phyloP scores from a whole-genome alignment of 202 grass and related monocot genomes.

The Bolboschoenoplectus hybrid region DNA sequence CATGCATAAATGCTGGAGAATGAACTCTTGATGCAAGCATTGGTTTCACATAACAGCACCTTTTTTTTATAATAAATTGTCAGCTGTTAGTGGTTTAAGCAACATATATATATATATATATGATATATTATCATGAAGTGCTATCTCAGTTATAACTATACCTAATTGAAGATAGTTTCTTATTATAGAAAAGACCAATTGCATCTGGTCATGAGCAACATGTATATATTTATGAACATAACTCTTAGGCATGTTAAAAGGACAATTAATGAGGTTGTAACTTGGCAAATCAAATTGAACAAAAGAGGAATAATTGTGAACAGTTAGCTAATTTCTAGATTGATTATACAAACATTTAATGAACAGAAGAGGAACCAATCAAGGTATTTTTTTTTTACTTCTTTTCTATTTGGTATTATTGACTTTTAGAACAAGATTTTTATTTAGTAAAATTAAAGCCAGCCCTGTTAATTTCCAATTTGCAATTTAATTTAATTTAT shows the following conservation, averaged over 20 bases:
- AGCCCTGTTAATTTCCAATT: background rate
- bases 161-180: background rate
- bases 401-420: background rate
- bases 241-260: background rate
- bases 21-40: background rate
- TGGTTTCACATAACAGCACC: background rate
- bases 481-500: background rate
- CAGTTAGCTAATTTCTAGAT: background rate
- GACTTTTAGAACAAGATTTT: background rate
- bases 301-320: background rate
- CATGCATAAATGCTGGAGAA: background rate
- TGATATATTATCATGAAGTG: background rate
- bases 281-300: background rate
- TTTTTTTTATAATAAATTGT: background rate
- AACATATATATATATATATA: background rate
- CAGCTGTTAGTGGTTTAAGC: constrained; percentile 5
- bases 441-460: background rate
- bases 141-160: background rate
- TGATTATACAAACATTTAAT: background rate
- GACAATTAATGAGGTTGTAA: background rate
- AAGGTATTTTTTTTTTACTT: constrained; percentile 1
- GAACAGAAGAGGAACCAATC: background rate
- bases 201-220: constrained; percentile 15
- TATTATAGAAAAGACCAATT: constrained; percentile 9
- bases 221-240: background rate